These are phyloP conservation scores for Erigeron philadelphicus DNA, from an alignment of 140 eudicot genomes.

Conservation along the genomic window DNA sequence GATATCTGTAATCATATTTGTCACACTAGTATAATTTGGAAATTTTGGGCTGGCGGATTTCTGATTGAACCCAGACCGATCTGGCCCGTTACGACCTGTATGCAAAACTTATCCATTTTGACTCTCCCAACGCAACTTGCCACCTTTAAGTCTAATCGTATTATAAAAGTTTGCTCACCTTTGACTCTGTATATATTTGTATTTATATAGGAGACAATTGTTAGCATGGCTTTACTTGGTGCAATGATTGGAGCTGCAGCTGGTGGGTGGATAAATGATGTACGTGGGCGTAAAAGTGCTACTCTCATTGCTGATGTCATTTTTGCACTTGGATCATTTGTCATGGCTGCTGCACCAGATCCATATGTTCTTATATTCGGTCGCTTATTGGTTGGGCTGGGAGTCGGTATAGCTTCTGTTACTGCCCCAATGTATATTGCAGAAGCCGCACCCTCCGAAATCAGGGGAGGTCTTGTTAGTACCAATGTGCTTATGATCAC, in stretches of 20 bases:
- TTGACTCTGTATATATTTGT: too few relatives aligned
- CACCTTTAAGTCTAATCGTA: neutral
- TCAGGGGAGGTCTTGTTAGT: conserved; percentile 44
- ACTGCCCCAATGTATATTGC: conserved; percentile 45
- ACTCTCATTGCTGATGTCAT: conserved; percentile 37
- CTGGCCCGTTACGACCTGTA: too few relatives aligned
- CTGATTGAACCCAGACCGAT: too few relatives aligned
- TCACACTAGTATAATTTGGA: too few relatives aligned
- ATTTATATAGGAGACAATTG: conserved; percentile 33
- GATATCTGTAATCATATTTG: too few relatives aligned
- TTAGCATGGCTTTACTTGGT: conserved; percentile 45
- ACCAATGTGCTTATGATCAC: conserved; percentile 45
- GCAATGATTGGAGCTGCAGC: conserved; percentile 42
- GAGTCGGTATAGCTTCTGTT: conserved; percentile 43
- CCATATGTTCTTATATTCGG: conserved; percentile 21
- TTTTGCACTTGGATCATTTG: conserved; percentile 18
- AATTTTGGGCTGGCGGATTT: too few relatives aligned
- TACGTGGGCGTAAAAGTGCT: conserved; percentile 34
- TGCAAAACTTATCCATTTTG: too few relatives aligned
- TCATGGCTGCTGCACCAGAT: conserved; percentile 19
- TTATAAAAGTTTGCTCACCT: neutral
- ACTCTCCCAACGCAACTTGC: neutral
- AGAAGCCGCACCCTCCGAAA: conserved; percentile 44
- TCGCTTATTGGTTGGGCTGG: conserved; percentile 28
- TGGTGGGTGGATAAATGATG: conserved; percentile 38